Conservation (phyloP, 1,139 yeast genomes). For the Hemisphaericaspora lyxosophila region DNA sequence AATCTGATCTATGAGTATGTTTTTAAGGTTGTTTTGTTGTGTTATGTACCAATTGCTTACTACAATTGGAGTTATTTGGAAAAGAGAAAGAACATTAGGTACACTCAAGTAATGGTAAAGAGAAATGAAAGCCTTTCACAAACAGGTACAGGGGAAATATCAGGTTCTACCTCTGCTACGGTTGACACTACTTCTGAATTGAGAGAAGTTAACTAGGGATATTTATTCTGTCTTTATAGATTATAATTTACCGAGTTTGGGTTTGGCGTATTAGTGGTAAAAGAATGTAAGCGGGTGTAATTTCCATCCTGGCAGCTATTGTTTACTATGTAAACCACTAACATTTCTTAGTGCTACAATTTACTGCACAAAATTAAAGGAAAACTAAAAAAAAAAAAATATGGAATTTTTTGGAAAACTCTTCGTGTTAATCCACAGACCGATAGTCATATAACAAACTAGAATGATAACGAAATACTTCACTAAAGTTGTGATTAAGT, state of each 20-base stretch:
- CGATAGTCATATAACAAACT: neutral
- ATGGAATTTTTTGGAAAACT: neutral
- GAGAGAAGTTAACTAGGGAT: constrained; percentile 1
- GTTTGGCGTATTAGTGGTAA: no score
- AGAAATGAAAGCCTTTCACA: constrained; percentile 11
- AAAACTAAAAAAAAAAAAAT: constrained; percentile 4
- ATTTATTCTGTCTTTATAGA: neutral
- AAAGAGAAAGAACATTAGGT: constrained; percentile 23
- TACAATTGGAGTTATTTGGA: constrained; percentile 35
- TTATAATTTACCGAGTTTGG: no score
- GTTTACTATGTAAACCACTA: neutral
- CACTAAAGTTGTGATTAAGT: constrained; percentile 70
- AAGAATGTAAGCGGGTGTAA: no score
- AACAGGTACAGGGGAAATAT: neutral
- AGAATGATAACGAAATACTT: constrained; percentile 83
- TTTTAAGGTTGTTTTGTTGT: constrained; percentile 28
- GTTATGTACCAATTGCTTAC: constrained; percentile 40
- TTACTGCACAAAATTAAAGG: constrained; percentile 1
- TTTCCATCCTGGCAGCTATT: neutral
- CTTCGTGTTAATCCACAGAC: no score
- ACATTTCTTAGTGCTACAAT: constrained; percentile 2
- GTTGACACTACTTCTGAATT: neutral
- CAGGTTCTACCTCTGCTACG: constrained; percentile 1
- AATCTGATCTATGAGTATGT: constrained; percentile 26
- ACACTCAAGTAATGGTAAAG: constrained; percentile 24